Conservation (phyloP, 768 basidiomycete species). For the Tulasnella sp. region DNA sequence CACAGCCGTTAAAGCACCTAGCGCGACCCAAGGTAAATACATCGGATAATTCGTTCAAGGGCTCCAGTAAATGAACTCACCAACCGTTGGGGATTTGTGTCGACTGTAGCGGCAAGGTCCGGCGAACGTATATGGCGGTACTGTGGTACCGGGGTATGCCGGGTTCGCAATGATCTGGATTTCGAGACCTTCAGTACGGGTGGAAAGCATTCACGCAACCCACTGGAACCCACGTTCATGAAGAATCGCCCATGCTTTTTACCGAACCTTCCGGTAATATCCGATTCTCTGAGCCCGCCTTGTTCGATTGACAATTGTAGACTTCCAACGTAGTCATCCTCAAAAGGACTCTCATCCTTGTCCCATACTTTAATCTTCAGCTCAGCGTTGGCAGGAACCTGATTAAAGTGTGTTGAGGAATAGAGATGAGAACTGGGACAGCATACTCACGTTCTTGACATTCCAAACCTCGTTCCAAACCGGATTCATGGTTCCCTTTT, state of each 20-base stretch:
- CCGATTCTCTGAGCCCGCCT: slow-evolving; percentile 50
- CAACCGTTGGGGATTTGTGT: slow-evolving; percentile 60
- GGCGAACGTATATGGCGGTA: slow-evolving; percentile 51
- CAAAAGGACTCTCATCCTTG: slow-evolving; percentile 46
- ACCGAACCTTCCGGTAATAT: slow-evolving; percentile 41
- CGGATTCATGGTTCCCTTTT: slow-evolving; percentile 42
- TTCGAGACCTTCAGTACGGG: not conserved
- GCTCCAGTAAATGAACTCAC: slow-evolving; percentile 47
- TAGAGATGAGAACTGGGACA: not conserved
- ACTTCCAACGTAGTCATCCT: slow-evolving; percentile 54
- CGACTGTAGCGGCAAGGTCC: slow-evolving; percentile 61
- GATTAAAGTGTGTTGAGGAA: not conserved
- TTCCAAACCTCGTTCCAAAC: slow-evolving; percentile 70
- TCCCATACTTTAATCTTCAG: slow-evolving; percentile 52
- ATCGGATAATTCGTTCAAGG: no score
- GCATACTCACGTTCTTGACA: slow-evolving; percentile 41
- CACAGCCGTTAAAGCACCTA: slow-evolving; percentile 8
- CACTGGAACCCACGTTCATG: slow-evolving; percentile 40
- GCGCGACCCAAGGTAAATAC: slow-evolving; percentile 28
- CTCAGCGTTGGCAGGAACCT: slow-evolving; percentile 44
- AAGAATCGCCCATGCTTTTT: slow-evolving; percentile 46
- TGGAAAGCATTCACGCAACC: not conserved
- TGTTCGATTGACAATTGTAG: slow-evolving; percentile 30
- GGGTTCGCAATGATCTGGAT: slow-evolving; percentile 7
- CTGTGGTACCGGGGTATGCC: slow-evolving; percentile 3